Percentiles rank a stretch among this genome's conserved stretches.
Evolutionary conservation across 306 rosid species (phyloP).

Genomic region (Cucumis cinereus): DNA sequence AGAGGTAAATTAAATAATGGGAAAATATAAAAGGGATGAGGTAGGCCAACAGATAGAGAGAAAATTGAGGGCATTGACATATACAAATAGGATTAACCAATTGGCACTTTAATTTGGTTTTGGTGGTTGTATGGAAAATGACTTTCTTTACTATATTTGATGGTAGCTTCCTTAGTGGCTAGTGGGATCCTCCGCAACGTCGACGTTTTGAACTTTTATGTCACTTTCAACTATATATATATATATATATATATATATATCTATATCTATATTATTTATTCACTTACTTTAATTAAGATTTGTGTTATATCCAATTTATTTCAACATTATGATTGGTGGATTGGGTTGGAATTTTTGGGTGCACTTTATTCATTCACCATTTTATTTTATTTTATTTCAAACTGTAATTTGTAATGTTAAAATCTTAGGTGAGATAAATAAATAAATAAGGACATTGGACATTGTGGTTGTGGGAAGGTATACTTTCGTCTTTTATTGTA

Average conservation of each 20-base stretch:
- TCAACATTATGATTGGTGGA: neutral
- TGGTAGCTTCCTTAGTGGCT: constrained; percentile 5
- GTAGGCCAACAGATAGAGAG: neutral
- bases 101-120: constrained; percentile 24
- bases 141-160: constrained; percentile 6
- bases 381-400: neutral
- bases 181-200: constrained; percentile 8
- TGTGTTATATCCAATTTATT: neutral
- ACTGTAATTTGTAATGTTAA: neutral
- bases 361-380: neutral
- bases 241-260: too few relatives aligned
- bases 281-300: neutral
- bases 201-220: neutral
- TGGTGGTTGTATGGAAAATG: constrained; percentile 35
- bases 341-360: constrained; percentile 1
- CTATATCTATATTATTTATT: neutral
- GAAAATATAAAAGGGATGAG: neutral
- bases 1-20: neutral
- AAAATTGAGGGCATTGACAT: constrained; percentile 17
- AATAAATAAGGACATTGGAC: neutral
- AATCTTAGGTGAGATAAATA: neutral
- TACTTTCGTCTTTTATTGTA: neutral
- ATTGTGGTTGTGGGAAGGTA: neutral
- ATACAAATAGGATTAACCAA: constrained; percentile 28
- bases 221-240: neutral